phyloP scores from a whole-genome alignment of 495 filamentous ascomycete genomes.

The Hypoxylon crocopeplum region DNA sequence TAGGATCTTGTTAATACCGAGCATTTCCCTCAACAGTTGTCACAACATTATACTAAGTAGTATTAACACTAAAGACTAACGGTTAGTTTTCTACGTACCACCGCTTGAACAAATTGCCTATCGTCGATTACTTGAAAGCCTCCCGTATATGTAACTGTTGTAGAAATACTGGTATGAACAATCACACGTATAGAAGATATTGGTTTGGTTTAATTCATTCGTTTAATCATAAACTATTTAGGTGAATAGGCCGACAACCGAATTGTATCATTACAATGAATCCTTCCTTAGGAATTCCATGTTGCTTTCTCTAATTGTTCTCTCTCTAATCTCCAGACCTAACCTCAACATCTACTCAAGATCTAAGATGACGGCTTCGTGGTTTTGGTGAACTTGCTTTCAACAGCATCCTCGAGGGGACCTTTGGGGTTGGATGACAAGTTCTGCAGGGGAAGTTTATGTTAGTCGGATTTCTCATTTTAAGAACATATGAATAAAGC shows the following conservation, averaged over 20 bases:
- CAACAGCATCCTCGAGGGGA: constrained; percentile 70
- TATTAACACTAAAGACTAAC: too few relatives aligned
- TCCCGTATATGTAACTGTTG: too few relatives aligned
- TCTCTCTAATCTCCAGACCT: too few relatives aligned
- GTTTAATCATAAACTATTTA: constrained; percentile 5
- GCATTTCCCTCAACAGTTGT: too few relatives aligned
- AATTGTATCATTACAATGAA: background rate
- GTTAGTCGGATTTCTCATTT: background rate
- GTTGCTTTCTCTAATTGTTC: background rate
- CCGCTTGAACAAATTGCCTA: too few relatives aligned
- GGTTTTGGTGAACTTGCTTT: constrained; percentile 66
- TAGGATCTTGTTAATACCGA: too few relatives aligned
- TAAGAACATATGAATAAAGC: background rate
- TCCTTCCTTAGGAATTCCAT: background rate
- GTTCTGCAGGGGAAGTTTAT: constrained; percentile 39
- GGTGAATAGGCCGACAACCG: background rate
- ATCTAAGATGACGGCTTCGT: constrained; percentile 13
- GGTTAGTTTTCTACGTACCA: too few relatives aligned
- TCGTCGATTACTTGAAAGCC: too few relatives aligned
- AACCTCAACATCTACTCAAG: background rate
- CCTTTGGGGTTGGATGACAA: constrained; percentile 73
- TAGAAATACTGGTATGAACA: background rate
- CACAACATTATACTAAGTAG: too few relatives aligned
- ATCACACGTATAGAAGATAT: background rate
- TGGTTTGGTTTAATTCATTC: background rate